A percentile compares a stretch with the other conserved stretches of the same genome.
Conservation (phyloP, 2,329 filamentous ascomycete genomes). For the Calonectria leucothoes region DNA sequence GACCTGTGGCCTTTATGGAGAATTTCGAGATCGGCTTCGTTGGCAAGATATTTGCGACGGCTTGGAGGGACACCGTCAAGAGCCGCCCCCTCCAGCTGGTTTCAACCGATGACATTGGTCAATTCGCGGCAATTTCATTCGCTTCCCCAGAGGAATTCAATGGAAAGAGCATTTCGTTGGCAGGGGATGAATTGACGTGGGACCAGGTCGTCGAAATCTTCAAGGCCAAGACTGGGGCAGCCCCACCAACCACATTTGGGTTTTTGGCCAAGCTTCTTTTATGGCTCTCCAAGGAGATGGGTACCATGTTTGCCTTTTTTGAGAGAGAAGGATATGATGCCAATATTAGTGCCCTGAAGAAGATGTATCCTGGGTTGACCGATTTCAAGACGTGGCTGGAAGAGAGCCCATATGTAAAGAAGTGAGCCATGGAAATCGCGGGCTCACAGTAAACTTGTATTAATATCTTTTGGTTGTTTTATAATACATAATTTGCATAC, state of each 20-base stretch:
- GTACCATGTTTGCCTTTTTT: slow-evolving; percentile 53
- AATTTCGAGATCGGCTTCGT: slow-evolving; percentile 47
- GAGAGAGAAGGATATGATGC: slow-evolving; percentile 49
- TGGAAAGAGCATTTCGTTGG: slow-evolving; percentile 49
- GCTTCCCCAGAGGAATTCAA: slow-evolving; percentile 45
- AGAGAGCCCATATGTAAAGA: background rate
- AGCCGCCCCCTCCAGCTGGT: slow-evolving; percentile 37
- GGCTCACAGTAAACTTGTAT: background rate
- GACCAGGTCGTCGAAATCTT: slow-evolving; percentile 47
- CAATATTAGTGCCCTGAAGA: slow-evolving; percentile 39
- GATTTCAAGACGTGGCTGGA: slow-evolving; percentile 12
- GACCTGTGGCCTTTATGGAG: slow-evolving; percentile 56
- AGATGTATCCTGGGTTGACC: slow-evolving; percentile 3
- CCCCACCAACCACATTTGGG: slow-evolving; percentile 44
- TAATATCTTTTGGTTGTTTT: background rate
- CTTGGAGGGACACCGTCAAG: slow-evolving; percentile 45
- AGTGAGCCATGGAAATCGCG: background rate
- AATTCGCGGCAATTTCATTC: slow-evolving; percentile 52
- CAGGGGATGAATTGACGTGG: slow-evolving; percentile 53
- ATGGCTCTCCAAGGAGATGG: slow-evolving; percentile 45
- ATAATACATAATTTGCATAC: background rate
- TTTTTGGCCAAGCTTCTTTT: slow-evolving; percentile 43
- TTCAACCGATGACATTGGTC: slow-evolving; percentile 50
- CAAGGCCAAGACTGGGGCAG: slow-evolving; percentile 43
- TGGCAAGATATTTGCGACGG: slow-evolving; percentile 46